Evolutionary conservation across 2,329 filamentous ascomycete genomes (phyloP), one percentile per base, ranked within the genome.

Genomic region (Calycina herbarum): DNA sequence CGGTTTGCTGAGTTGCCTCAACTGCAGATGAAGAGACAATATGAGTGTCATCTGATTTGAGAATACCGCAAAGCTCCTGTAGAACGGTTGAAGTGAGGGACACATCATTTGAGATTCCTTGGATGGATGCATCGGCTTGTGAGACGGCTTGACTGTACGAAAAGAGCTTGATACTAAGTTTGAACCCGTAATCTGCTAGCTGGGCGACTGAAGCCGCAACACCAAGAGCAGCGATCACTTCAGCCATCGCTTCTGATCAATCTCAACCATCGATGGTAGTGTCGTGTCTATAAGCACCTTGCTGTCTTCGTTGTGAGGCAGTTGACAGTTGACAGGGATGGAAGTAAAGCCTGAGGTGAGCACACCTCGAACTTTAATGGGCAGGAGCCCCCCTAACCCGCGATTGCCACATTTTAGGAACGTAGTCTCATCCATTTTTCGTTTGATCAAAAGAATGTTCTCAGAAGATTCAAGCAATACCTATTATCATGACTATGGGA

Each of bases 51-150:
- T 68, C 64, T 2, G 59, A 45, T 11, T 68, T 57, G 20, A 68
- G 63, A 29, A 65, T 66, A 6, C 54, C 29, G 45, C 64, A 66
- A 1, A 68, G 62, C 35, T 68, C 64, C 38, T 63, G 57, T 2
- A 68, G 31, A 2, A 68, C 64, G 1, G 64, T 68, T 2, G 67
- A 68, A 7, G 67, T 66, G n/a, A 68, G 63, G 2, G 67, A 68
- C 7, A 66, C 67, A 45, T 68, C 67, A 27, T 48, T 64, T 11
- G 67, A 68, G 2, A 66, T 63, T n/a, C 33, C 29, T 31, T 59
- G 58, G 48, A 66, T 64, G 40, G 67, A 61, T 20, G 8, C 27
- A 24, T 62, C 48, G 2, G 67, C 64, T 15, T 24, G 61, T 8
- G 38, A 58, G 29, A 65, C 64, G 2, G 60, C 54, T 51, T 63